Conservation (phyloP, 2,329 filamentous ascomycete genomes). For the Botrytis fabae region DNA sequence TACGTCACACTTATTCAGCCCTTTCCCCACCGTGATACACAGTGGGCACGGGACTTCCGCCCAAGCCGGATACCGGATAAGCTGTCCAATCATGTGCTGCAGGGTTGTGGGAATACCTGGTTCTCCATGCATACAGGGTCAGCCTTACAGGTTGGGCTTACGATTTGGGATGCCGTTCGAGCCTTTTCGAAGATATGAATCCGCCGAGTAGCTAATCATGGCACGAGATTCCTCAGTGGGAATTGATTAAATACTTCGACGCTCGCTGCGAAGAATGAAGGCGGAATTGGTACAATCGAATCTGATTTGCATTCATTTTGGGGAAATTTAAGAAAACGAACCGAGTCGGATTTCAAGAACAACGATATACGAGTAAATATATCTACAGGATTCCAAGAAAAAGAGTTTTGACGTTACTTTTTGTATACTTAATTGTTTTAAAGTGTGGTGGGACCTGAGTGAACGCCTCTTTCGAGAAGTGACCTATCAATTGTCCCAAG, state of each 20-base stretch:
- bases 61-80: constrained; percentile 14
- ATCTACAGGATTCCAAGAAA: not conserved
- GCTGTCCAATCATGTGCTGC: not conserved
- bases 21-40: not conserved
- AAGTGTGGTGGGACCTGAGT: not conserved
- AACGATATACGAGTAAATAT: not conserved
- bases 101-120: not conserved
- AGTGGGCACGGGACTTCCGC: not conserved
- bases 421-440: not conserved
- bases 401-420: constrained; percentile 3
- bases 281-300: not conserved
- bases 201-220: constrained; percentile 21
- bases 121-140: constrained; percentile 14
- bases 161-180: constrained; percentile 7
- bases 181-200: constrained; percentile 2
- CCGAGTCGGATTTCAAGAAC: not conserved
- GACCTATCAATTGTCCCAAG: not conserved
- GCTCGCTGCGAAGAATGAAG: not conserved
- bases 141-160: constrained; percentile 18
- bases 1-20: not conserved
- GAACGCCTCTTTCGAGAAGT: not conserved
- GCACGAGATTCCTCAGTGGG: constrained; percentile 15
- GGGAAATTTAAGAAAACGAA: not conserved
- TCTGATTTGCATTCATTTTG: not conserved
- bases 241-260: not conserved